These are phyloP conservation scores for Cordia subcordata DNA, from an alignment of 257 asterid species.

Conservation along the genomic window DNA sequence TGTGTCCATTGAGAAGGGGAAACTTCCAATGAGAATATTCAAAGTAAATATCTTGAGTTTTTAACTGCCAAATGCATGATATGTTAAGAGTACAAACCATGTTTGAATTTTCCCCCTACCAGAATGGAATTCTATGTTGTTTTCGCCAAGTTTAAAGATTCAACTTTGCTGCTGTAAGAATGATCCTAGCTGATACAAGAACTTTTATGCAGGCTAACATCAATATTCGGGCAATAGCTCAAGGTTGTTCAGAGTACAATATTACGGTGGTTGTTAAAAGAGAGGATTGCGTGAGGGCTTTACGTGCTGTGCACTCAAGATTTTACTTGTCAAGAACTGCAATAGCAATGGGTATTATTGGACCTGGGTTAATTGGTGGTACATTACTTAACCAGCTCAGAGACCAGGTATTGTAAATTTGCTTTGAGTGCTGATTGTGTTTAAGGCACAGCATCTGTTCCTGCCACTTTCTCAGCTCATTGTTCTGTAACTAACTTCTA, in stretches of 20 bases:
- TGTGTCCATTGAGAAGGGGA: too few species aligned
- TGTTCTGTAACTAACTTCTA: too few species aligned
- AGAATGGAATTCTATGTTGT: too few species aligned
- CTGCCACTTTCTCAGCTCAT: background rate
- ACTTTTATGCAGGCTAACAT: conserved; percentile 78
- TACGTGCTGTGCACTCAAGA: conserved; percentile 97
- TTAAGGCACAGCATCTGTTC: too few species aligned
- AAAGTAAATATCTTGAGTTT: too few species aligned
- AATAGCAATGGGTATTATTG: conserved; percentile 89
- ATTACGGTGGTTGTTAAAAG: conserved; percentile 87
- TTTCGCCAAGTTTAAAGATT: too few species aligned
- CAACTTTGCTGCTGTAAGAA: background rate
- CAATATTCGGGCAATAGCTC: conserved; percentile 97
- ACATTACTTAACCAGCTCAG: conserved; percentile 92
- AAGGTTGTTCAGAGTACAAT: conserved; percentile 96
- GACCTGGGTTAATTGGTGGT: conserved; percentile 97
- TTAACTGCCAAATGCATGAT: too few species aligned
- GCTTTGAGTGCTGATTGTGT: background rate
- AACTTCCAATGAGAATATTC: too few species aligned
- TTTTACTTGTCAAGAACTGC: conserved; percentile 91
- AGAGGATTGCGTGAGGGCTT: conserved; percentile 90
- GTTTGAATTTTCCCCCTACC: too few species aligned
- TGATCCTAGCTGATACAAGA: background rate
- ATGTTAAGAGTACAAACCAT: too few species aligned
- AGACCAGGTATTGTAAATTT: conserved; percentile 58